A percentile compares a stretch with the other conserved stretches of the same genome.
phyloP scores from a whole-genome alignment of 176 grass and related monocot species.

The Phoenix dactylifera region DNA sequence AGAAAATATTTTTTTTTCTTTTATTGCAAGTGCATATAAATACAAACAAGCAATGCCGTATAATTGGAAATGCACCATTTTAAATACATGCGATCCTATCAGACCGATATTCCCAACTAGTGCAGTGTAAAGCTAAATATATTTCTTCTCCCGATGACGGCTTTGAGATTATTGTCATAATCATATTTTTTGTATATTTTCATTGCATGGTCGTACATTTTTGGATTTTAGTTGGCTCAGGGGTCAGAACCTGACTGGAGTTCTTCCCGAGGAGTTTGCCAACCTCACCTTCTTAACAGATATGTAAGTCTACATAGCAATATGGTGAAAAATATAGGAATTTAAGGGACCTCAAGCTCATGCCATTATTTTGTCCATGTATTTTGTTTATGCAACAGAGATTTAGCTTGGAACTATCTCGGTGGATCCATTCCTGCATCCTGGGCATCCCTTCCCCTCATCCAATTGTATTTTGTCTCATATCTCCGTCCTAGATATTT shows the following conservation, averaged over 20 bases:
- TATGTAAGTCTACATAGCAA: not conserved
- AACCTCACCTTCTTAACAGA: constrained; percentile 8
- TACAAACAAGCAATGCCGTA: too few relatives aligned
- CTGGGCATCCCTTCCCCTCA: constrained; percentile 17
- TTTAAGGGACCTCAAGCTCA: not conserved
- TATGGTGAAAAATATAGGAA: not conserved
- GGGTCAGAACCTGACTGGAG: constrained; percentile 11
- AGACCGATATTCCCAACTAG: too few relatives aligned
- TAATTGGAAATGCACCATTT: too few relatives aligned
- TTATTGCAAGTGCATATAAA: too few relatives aligned
- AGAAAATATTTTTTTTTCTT: too few relatives aligned
- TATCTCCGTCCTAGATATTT: not conserved
- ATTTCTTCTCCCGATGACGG: too few relatives aligned
- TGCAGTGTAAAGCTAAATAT: too few relatives aligned
- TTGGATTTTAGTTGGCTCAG: not conserved
- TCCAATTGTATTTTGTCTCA: not conserved
- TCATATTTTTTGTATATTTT: too few relatives aligned
- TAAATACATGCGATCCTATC: too few relatives aligned
- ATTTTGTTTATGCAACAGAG: constrained; percentile 6
- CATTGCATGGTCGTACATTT: too few relatives aligned
- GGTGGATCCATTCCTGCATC: constrained; percentile 8
- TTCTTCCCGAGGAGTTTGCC: constrained; percentile 18
- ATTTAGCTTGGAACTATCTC: constrained; percentile 9
- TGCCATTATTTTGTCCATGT: not conserved
- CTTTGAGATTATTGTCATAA: too few relatives aligned